phyloP scores from a whole-genome alignment of 768 basidiomycete species.

The Termitomyces titanicus region DNA sequence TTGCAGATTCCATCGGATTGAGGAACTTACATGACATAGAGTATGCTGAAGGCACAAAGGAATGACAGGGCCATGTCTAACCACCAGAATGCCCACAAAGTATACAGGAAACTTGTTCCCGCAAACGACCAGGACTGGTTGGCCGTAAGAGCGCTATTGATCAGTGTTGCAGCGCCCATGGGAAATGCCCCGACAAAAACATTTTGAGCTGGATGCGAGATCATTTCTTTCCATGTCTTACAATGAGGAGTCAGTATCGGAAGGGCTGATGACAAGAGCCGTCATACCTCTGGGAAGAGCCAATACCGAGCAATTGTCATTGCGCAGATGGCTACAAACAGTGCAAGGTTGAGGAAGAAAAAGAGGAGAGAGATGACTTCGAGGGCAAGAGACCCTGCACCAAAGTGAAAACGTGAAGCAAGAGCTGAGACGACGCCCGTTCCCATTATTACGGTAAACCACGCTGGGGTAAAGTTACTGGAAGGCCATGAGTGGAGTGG shows the following conservation, averaged over 20 bases:
- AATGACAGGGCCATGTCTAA: conserved; percentile 52
- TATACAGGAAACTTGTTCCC: conserved; percentile 47
- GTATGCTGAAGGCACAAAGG: conserved; percentile 19
- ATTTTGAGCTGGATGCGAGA: conserved; percentile 43
- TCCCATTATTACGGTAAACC: conserved; percentile 57
- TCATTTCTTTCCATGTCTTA: conserved; percentile 37
- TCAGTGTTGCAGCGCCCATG: conserved; percentile 60
- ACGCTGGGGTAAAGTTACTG: conserved; percentile 48
- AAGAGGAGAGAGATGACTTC: conserved; percentile 40
- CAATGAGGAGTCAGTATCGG: background rate
- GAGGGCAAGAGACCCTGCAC: conserved; percentile 28
- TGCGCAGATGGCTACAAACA: conserved; percentile 48
- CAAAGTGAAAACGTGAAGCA: conserved; percentile 48
- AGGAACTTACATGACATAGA: conserved; percentile 17
- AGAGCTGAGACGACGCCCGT: conserved; percentile 47
- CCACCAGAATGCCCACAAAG: conserved; percentile 71
- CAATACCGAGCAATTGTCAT: conserved; percentile 49
- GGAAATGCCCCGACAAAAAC: conserved; percentile 46
- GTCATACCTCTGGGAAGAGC: conserved; percentile 44
- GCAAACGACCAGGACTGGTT: conserved; percentile 47
- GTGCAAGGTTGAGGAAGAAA: conserved; percentile 54
- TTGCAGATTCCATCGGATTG: no score
- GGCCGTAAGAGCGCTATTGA: conserved; percentile 45
- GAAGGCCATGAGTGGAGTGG: background rate
- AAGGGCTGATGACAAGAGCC: background rate